phyloP scores from a whole-genome alignment of 2,329 filamentous ascomycete genomes.

The Pseudocercospora musae region DNA sequence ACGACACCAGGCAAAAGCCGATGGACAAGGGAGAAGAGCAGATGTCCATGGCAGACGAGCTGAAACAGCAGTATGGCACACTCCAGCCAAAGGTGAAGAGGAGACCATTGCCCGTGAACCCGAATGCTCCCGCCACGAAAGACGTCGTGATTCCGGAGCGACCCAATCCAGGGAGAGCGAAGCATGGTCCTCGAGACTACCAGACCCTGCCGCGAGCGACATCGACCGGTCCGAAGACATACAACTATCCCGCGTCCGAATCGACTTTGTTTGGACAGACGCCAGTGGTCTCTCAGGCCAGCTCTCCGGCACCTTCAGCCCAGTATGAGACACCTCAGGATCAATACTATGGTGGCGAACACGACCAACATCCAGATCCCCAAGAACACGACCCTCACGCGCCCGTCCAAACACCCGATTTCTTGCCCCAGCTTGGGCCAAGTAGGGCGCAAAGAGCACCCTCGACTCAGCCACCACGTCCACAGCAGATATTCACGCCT shows the following conservation, averaged over 20 bases:
- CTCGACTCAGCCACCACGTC: conserved; percentile 27
- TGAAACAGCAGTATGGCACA: conserved; percentile 25
- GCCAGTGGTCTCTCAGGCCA: conserved; percentile 8
- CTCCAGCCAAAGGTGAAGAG: conserved; percentile 60
- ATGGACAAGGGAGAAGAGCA: conserved; percentile 62
- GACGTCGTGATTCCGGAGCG: conserved; percentile 29
- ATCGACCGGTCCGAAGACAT: conserved; percentile 22
- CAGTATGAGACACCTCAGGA: conserved; percentile 4
- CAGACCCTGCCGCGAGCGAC: conserved; percentile 24
- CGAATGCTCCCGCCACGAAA: conserved; percentile 45
- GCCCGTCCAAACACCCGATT: conserved; percentile 43
- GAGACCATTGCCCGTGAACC: conserved; percentile 77
- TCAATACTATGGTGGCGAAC: conserved; percentile 19
- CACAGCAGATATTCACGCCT: conserved; percentile 8
- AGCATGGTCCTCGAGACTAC: conserved; percentile 34
- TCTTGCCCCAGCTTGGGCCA: conserved; percentile 34
- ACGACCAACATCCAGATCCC: conserved; percentile 20
- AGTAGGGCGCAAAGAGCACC: conserved; percentile 29
- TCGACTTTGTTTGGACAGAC: conserved; percentile 21
- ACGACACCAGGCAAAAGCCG: conserved; percentile 79
- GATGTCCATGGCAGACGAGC: conserved; percentile 28
- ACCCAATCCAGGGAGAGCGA: conserved; percentile 29
- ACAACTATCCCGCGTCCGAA: conserved; percentile 25
- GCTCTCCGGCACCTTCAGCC: conserved; percentile 5
- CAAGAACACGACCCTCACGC: conserved; percentile 29